Base-by-base conservation (phyloP, 345 rosid species). In the Pelargonium nanum region DNA sequence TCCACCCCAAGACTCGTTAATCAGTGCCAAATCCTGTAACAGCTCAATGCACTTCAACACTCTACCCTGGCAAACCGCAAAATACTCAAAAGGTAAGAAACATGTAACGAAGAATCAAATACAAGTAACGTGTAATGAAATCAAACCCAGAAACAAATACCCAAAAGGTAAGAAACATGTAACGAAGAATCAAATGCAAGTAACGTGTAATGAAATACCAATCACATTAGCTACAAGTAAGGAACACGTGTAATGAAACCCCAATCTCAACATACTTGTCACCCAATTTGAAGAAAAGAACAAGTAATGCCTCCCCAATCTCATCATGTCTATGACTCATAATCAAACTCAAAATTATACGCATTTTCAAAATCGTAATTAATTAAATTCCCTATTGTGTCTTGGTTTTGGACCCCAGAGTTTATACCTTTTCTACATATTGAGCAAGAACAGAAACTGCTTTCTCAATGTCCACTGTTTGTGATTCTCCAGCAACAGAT, bases 391-490 rank as follows among this genome's bases (percentile, higher is more conserved):
- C 9, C 34, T 16, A 19, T 52, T 53, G 5, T 28, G 32, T 28
- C 32, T 28, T 28, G 32, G 32, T 7, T 28, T 28, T 28, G 32
- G 32, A 2, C 3, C 32, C 3, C 32, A 28, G 16, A 19, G 5
- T 21, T 57, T 57, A 60, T 72, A 86, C 93, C 93, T 73, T 80
- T 61, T 74, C 30, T 22, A 78, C 80, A 65, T 73, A 68, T 16
- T 71, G 76, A 50, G 80, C 5, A 45, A 86, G 78, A 59, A 51
- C 28, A 72, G 85, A 75, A 28, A 82, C 53, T 34, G 84, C 76
- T 66, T 78, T 72, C 62, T 86, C 80, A 54, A 63, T 51, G 63
- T 78, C 81, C 68, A 71, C 74, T 56, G 70, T 60, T 67, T 66
- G 73, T 73, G 68, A 59, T 75, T 78, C 85, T 57, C 63, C 72